A percentile compares a stretch with the other conserved stretches of the same genome.
These are phyloP conservation scores for Pueraria montana DNA, from an alignment of 306 rosid genomes.

Conservation along the genomic window DNA sequence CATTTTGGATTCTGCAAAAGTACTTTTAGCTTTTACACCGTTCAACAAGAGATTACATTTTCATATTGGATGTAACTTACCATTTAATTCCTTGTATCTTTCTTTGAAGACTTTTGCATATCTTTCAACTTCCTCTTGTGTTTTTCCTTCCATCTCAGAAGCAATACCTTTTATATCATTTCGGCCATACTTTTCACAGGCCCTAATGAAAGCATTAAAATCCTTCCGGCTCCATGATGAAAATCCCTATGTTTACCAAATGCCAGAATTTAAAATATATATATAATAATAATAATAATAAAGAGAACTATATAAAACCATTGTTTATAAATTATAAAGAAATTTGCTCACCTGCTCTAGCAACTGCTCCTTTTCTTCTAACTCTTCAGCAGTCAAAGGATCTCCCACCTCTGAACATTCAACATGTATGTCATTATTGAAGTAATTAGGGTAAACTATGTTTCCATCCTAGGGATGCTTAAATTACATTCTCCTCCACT, in stretches of 20 bases:
- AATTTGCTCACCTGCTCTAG: conserved; percentile 73
- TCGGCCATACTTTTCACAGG: conserved; percentile 98
- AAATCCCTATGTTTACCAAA: conserved; percentile 76
- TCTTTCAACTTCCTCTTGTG: conserved; percentile 97
- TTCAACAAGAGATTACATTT: not conserved
- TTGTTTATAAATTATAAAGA: conserved; percentile 26
- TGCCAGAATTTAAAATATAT: conserved; percentile 51
- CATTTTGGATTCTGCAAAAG: not conserved
- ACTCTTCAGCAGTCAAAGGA: conserved; percentile 95
- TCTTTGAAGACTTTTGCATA: conserved; percentile 87
- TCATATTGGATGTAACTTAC: conserved; percentile 55
- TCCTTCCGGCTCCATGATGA: conserved; percentile 98
- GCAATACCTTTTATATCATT: conserved; percentile 84
- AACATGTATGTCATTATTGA: conserved; percentile 15
- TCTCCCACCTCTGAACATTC: conserved; percentile 80
- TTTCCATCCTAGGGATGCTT: not conserved
- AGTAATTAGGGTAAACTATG: not conserved
- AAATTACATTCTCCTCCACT: not conserved
- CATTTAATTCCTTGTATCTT: conserved; percentile 94
- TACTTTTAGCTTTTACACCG: not conserved
- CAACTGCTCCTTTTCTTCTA: conserved; percentile 92
- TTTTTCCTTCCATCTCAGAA: conserved; percentile 97
- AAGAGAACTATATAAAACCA: conserved; percentile 16
- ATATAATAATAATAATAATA: too few species aligned
- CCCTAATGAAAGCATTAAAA: conserved; percentile 95